These are phyloP conservation scores for Xylariaceae sp. DNA, from an alignment of 2,329 filamentous ascomycete genomes.

Conservation along the genomic window DNA sequence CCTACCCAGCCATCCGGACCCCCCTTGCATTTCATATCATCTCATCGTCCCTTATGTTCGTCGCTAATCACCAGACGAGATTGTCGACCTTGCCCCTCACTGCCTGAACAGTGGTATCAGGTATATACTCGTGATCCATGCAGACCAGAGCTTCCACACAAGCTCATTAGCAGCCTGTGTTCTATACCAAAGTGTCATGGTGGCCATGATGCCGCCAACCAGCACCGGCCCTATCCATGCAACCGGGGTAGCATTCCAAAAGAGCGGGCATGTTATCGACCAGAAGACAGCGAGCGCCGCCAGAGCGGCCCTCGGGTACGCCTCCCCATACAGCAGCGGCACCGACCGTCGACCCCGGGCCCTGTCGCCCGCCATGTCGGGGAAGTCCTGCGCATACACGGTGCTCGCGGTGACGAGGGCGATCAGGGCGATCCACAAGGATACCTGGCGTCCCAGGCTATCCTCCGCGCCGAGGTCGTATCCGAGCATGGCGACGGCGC, in stretches of 20 bases:
- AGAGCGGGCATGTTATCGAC: conserved; percentile 4
- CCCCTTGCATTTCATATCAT: too few species aligned
- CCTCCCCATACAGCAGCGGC: conserved; percentile 21
- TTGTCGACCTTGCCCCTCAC: too few species aligned
- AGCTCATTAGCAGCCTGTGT: conserved; percentile 3
- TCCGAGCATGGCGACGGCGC: conserved; percentile 15
- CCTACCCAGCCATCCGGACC: too few species aligned
- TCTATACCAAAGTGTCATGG: not conserved
- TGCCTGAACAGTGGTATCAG: too few species aligned
- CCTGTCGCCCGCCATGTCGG: conserved; percentile 17
- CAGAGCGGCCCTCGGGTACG: conserved; percentile 1
- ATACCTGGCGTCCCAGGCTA: not conserved
- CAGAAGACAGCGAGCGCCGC: conserved; percentile 3
- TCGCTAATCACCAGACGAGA: too few species aligned
- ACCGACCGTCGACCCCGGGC: conserved; percentile 19
- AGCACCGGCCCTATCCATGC: conserved; percentile 1
- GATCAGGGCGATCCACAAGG: conserved; percentile 17
- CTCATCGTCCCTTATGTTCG: too few species aligned
- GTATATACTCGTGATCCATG: conserved; percentile 7
- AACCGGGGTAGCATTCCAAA: conserved; percentile 3
- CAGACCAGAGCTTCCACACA: conserved; percentile 7
- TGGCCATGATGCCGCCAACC: conserved; percentile 1
- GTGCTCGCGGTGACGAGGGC: conserved; percentile 19
- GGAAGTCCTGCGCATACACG: conserved; percentile 20
- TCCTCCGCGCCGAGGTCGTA: not conserved